Conservation (phyloP, 768 basidiomycete species). For the Tylopilus balloui region DNA sequence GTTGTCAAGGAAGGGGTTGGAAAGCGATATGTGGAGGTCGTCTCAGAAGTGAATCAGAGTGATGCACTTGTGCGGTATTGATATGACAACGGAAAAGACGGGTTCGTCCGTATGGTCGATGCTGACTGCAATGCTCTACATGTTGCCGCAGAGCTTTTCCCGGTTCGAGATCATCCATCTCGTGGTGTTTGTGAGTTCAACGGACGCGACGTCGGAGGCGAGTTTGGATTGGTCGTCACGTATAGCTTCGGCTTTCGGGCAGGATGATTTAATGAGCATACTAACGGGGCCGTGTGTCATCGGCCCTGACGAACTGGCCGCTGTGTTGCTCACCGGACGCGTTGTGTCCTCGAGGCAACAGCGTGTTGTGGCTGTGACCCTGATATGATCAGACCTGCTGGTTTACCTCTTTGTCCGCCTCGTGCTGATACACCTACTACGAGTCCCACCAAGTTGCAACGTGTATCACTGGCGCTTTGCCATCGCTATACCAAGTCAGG, state of each 20-base stretch:
- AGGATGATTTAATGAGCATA: neutral
- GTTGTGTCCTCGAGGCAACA: slow-evolving; percentile 24
- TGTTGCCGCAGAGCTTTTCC: neutral
- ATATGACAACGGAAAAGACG: neutral
- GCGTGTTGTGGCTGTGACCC: slow-evolving; percentile 16
- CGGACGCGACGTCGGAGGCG: neutral
- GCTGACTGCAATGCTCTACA: neutral
- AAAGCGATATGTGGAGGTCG: no score
- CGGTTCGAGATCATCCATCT: neutral
- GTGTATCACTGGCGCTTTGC: slow-evolving; percentile 1
- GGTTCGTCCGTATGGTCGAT: neutral
- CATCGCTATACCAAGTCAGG: neutral
- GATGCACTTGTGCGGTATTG: neutral
- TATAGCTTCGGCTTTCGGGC: neutral
- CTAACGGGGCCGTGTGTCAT: neutral
- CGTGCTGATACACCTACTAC: slow-evolving; percentile 5
- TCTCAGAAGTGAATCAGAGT: no score
- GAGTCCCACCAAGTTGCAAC: slow-evolving; percentile 1
- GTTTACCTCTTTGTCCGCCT: slow-evolving; percentile 3
- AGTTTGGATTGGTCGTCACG: neutral
- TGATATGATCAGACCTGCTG: neutral
- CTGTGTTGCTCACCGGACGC: slow-evolving; percentile 3
- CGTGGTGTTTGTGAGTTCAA: neutral
- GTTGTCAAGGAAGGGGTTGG: slow-evolving; percentile 45
- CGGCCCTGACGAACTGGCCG: neutral